Evolutionary conservation across 1,139 yeast species (phyloP), one percentile per base, ranked within the genome.

Genomic region (Hansenula sp.): DNA sequence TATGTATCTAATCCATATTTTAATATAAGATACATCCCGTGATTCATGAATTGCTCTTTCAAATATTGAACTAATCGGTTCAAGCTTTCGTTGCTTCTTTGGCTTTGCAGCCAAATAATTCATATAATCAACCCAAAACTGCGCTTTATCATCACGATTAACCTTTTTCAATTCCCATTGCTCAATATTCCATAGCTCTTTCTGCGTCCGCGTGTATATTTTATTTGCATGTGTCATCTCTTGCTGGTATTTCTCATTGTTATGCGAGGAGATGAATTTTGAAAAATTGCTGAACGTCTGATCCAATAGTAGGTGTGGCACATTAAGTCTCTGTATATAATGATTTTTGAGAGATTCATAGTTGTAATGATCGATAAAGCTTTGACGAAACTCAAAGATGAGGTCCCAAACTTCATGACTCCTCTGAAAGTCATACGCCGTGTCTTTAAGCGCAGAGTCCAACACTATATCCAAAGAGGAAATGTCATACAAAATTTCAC

Each of bases 221-320:
- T 56, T 56, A 42, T 60, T 68, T 1, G 71, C 75, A 3, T 45
- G 33, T 2, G 41, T 33, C 64, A 72, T 61, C 19, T 52, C 51
- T 1, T 40, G 37, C 2, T 61, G 64, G 46, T 73, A 73, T 3
- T 59, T 41, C 0, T 51, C 53, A 4, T 52, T 46, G 28, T 44
- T 47, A 39, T 60, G 42, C 9, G 47, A 39, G 0, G 74, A 57
- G 1, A 72, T 59, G 36, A 71, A 66, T 1, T 56, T 27, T 1
- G 77, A 72, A 22, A 59, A 60, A 6, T 57, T 59, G 6, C 62
- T 51, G 44, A 63, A 72, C 0, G 73, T 65, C 0, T 65, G 63
- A 2, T 65, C 66, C 10, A 73, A 39, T 7, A 54, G 50, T 2
- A 45, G 45, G 46, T 70, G 76, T 0, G 76, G 75, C 17, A 48